Evolutionary conservation across 1,284 basidiomycete species (phyloP), one percentile per base, ranked within the genome.

Genomic region (Pholiota adiposa): DNA sequence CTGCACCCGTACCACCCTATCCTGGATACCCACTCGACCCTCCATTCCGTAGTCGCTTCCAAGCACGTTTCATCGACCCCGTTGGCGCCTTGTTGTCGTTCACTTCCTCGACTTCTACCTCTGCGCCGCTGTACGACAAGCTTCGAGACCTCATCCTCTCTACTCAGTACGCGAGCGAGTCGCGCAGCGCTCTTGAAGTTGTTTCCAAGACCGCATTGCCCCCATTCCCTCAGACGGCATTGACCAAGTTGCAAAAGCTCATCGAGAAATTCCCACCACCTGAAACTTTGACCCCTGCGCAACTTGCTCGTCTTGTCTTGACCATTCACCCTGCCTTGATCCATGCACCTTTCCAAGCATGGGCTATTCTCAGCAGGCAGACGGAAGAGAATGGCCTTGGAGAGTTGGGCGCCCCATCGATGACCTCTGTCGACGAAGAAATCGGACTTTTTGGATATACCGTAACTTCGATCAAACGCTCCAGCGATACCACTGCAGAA

Each of bases 31-130:
- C 86, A 16, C 77, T 88, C 3, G 87, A 89, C 63, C 87, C 87
- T 6, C 87, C 87, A 0, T 89, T 89, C 70, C 79, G 86, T 25
- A 86, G 84, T 68, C 83, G 87, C 18, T 89, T 88, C 69, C 86
- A 88, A 70, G 83, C 86, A 4, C 82, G 87, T 19, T 88, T 88
- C 67, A 71, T 88, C 38, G 86, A 89, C 65, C 85, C 86, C 8
- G 69, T 86, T 19, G 81, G 82, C 12, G 75, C 87, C 0, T 66
- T 84, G n/a, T 72, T 85, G 3, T 78, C 84, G 16, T 76, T 88
- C 25, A 64, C 63, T 54, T 62, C 55, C 4, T 57, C 62, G 25
- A 19, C 61, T 27, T 56, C 54, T 7, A 60, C 50, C 19, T 48
- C 57, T 14, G 41, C 44, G 36, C 31, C 68, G 64, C 63, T 83